Percentiles rank a stretch among this genome's conserved stretches.
phyloP scores from a whole-genome alignment of 257 asterid genomes.

The Verbascum thapsus region DNA sequence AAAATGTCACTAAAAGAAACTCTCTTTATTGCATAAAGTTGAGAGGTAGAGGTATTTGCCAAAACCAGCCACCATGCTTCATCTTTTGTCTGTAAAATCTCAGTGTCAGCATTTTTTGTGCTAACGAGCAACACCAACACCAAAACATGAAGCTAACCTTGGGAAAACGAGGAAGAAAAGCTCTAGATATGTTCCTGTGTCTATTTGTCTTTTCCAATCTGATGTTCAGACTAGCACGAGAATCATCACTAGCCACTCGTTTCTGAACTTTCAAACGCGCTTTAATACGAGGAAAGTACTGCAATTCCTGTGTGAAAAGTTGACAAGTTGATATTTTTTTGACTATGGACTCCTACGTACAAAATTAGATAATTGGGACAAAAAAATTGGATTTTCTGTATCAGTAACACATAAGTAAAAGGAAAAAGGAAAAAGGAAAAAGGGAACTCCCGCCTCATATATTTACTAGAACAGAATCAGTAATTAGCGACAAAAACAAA shows the following conservation, averaged over 20 bases:
- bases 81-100: constrained; percentile 68
- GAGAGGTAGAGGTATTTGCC: constrained; percentile 67
- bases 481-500: background rate
- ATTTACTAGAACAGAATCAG: background rate
- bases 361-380: background rate
- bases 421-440: background rate
- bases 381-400: background rate
- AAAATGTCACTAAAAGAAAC: constrained; percentile 63
- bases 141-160: constrained; percentile 53
- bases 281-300: constrained; percentile 66
- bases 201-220: constrained; percentile 63
- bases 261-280: constrained; percentile 61
- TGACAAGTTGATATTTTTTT: background rate
- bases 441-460: background rate
- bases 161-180: constrained; percentile 83
- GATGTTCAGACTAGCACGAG: constrained; percentile 47
- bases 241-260: constrained; percentile 40
- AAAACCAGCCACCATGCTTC: constrained; percentile 99
- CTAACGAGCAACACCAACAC: constrained; percentile 12
- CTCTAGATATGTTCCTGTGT: constrained; percentile 58
- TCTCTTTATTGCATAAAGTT: constrained; percentile 76
- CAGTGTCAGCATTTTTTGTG: constrained; percentile 29
- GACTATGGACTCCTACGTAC: background rate
- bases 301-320: constrained; percentile 61
- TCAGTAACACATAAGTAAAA: background rate